Base-by-base conservation (phyloP, 2,329 filamentous ascomycete genomes). In the Penicillium griseofulvum region DNA sequence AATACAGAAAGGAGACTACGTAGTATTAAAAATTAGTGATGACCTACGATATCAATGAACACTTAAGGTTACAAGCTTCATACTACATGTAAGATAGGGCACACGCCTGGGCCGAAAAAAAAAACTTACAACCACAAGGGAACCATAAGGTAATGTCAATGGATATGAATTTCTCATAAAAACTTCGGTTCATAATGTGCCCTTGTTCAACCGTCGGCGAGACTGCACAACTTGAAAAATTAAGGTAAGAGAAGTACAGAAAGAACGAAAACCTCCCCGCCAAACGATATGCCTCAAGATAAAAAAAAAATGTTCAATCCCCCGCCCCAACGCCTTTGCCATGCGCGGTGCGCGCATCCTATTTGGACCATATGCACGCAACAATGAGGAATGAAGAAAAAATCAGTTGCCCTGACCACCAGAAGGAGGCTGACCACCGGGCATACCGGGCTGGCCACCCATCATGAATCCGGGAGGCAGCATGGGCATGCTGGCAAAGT, bases 381-480 rank as follows among this genome's bases (percentile, higher is more conserved):
- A 33, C 39, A 49, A 58, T 49, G 52, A 42, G 24, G 42, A 45
- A 51, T 26, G 33, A 53, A 51, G 48, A 53, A 54, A 31, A 52
- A 45, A 52, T 64, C 57, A 68, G 41, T 65, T 67, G 52, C 69
- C 68, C 51, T 74, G 73, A 26, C 74, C 72, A 6, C 71, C 69
- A n/a, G 73, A 67, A 16, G 73, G 70, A n/a, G 73, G 71, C 49
- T 74, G 73, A 22, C 66, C 51, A 17, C 68, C 65, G 9, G 67
- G 62, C 46, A 63, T 65, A 38, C 70, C 68, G 36, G 66, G 63
- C 51, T 72, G 70, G 52, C 71, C 71, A 37, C 73, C 73, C 65
- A 78, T 70, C 70, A 78, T 76, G 63, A 80, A 80, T 12, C 76
- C 76, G 19, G 76, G 74, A 50, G 77, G 77, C 26, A 80, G 74